phyloP scores from a whole-genome alignment of 2,329 filamentous ascomycete genomes.

The Fusarium redolens region DNA sequence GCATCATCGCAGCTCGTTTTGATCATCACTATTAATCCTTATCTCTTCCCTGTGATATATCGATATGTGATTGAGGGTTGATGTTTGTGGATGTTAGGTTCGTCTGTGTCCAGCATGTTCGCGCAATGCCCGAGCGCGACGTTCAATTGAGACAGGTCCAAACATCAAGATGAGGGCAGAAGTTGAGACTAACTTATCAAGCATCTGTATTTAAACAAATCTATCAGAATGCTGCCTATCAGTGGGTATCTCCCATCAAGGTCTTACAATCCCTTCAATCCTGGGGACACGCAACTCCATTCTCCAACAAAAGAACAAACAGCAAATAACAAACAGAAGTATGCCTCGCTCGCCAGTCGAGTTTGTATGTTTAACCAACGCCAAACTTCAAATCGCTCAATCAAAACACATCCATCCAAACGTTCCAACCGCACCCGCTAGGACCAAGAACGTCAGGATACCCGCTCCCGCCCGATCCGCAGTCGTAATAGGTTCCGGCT shows the following conservation, averaged over 20 bases:
- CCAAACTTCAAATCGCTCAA: conserved; percentile 13
- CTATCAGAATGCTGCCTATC: conserved; percentile 1
- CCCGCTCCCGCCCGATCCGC: conserved; percentile 62
- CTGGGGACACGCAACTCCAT: conserved; percentile 9
- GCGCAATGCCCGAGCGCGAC: neutral
- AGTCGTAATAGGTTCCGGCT: conserved; percentile 51
- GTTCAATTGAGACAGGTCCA: neutral
- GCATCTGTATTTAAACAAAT: neutral
- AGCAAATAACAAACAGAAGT: neutral
- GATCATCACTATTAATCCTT: too few species aligned
- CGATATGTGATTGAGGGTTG: too few species aligned
- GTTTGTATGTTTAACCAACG: conserved; percentile 10
- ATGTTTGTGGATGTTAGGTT: too few species aligned
- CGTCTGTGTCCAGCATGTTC: neutral
- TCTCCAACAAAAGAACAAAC: conserved; percentile 15
- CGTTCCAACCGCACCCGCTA: conserved; percentile 55
- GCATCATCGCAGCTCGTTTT: too few species aligned
- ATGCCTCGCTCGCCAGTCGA: conserved; percentile 2
- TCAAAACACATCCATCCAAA: conserved; percentile 64
- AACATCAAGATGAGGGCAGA: fast-evolving
- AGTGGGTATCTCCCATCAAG: neutral
- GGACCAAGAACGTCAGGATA: conserved; percentile 59
- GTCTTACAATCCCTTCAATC: neutral
- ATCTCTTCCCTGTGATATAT: too few species aligned
- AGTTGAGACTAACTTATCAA: neutral